Evolutionary conservation across 176 grass and related monocot genomes (phyloP), one percentile per base, ranked within the genome.

Genomic region (Zizania latifolia): DNA sequence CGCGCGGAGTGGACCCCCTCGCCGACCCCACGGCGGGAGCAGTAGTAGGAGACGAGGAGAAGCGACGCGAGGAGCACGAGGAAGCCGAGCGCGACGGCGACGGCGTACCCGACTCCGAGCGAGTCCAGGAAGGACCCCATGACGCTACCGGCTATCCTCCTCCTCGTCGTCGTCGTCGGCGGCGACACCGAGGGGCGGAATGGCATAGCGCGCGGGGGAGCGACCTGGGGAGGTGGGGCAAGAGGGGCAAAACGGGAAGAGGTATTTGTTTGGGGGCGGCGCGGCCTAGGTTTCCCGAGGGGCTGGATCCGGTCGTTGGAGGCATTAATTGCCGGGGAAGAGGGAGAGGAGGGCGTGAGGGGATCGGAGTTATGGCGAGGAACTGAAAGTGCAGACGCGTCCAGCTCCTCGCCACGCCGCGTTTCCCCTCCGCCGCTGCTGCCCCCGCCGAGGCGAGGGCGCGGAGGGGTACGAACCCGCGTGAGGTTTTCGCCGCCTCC

Each of bases 41-140:
- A 94, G 79, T 62, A 85, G 86, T 84, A 83, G 57, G 58, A 72
- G 56, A 75, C 80, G 40, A 93, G 74, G 24, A 89, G 76, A 10
- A 82, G 31, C 4, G 78, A 38, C 4, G 85, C 75, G 73, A 90
- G 65, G 16, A 96, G 81, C 15, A 93, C 83, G 58, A 89, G 85
- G 64, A 89, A 71, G 65, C 74, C 90, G 74, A 93, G 50, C 19
- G 88, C 82, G 74, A 88, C 76, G 88, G 85, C 93, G 67, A 92
- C 81, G 60, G 87, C 67, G 85, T 86, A 80, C 37, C 88, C 88
- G 41, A 86, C 86, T 4, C 81, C 78, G 75, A 97, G 65, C 23
- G 71, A 50, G 81, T 82, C 82, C 76, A 82, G 17, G 40, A 96
- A 43, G 29, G 88, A 86, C 59, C 19, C 48, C 48, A 77, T 70